A percentile compares a stretch with the other conserved stretches of the same genome.
phyloP scores from a whole-genome alignment of 1,284 basidiomycete genomes.

The Paramarasmius palmivorus region DNA sequence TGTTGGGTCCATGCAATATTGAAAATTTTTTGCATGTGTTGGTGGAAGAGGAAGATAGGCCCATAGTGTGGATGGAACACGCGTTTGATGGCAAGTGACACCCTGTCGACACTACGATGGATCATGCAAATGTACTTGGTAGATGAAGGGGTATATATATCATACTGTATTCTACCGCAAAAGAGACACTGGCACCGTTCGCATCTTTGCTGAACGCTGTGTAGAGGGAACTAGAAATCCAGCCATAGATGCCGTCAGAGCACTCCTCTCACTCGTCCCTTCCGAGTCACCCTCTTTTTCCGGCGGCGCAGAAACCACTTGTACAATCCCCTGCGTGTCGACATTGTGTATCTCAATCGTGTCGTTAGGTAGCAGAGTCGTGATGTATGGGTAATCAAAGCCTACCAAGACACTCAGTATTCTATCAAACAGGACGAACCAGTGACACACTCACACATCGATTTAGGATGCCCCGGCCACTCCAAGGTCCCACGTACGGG shows the following conservation, averaged over 20 bases:
- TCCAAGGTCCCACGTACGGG: conserved; percentile 87
- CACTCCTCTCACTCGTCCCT: conserved; percentile 34
- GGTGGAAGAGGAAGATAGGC: too few species aligned
- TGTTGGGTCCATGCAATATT: too few species aligned
- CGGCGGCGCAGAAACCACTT: conserved; percentile 61
- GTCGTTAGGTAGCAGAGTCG: conserved; percentile 75
- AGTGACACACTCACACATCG: conserved; percentile 60
- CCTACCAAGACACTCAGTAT: conserved; percentile 42
- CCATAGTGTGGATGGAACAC: too few species aligned
- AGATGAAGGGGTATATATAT: too few species aligned
- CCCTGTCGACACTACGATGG: too few species aligned
- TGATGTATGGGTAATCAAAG: conserved; percentile 80
- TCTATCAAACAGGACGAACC: not conserved
- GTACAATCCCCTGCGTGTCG: conserved; percentile 72
- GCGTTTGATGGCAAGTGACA: too few species aligned
- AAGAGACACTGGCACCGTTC: conserved; percentile 37
- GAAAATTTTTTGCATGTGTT: too few species aligned
- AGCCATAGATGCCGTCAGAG: conserved; percentile 46
- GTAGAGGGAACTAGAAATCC: conserved; percentile 66
- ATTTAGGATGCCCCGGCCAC: conserved; percentile 78
- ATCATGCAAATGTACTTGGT: too few species aligned
- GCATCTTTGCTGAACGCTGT: conserved; percentile 58
- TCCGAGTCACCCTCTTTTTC: conserved; percentile 21
- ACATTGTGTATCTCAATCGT: conserved; percentile 83
- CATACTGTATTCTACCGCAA: conserved; percentile 16